Base-by-base conservation (phyloP, 768 basidiomycete genomes). In the Boletus pseudo-olivaceus region DNA sequence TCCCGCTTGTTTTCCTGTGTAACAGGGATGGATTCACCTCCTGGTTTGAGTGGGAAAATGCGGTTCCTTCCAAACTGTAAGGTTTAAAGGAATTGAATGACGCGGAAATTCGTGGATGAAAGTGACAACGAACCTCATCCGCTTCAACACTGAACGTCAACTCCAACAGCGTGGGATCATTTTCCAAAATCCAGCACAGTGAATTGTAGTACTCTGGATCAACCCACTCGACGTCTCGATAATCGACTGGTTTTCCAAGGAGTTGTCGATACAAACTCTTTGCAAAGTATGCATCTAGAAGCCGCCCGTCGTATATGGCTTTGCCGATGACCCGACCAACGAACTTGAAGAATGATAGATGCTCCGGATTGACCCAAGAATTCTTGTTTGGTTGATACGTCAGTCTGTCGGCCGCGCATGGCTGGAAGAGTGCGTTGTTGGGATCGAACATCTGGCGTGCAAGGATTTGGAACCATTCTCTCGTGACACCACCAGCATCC, bases 361-460 rank as follows among this genome's bases (percentile, higher is more conserved):
- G 96, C 63, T 98, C 95, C 2, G 89, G 89, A 67, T 98, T 98
- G 67, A 97, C 90, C 81, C 84, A 87, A 2, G 91, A 93, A 55
- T 92, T 88, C 68, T 92, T 89, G 76, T 93, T 93, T 2, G 96
- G 95, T 71, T 98, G 97, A 65, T 98, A 99, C 1, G 96, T 97
- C 49, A 91, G 80, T 62, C 86, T 84, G 71, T 97, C 97, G 5
- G 93, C 95, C 0, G 93, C 94, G 67, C 93, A 97, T 17, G 97
- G 96, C 67, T 98, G 93, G 83, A 99, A 99, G 27, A 98, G 80
- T 5, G 94, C 96, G 62, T 97, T 97, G 73, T 96, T 93, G 26
- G 97, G 96, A 69, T 99, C 93, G 73, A 99, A 99, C 89, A 99
- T 99, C 70, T 97, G 94, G 47, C 94, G 82, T 1, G 97, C 95